These are phyloP conservation scores for Racocetra persica DNA, from an alignment of 371 early-diverging fungal species.

Conservation along the genomic window DNA sequence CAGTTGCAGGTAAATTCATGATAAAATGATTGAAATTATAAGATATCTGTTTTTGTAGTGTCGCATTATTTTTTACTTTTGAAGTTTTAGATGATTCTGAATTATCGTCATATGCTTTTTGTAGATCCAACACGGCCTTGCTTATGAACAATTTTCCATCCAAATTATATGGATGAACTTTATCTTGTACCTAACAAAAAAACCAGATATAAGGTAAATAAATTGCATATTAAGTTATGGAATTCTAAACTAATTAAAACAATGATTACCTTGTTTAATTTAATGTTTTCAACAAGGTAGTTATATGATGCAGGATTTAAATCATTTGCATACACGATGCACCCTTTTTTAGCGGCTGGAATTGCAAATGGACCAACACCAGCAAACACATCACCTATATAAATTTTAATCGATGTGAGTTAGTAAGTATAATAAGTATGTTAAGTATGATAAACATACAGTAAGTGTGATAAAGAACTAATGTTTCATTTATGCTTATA, in stretches of 20 bases:
- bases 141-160: constrained; percentile 94
- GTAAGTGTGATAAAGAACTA: background rate
- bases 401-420: constrained; percentile 41
- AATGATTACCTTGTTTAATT: constrained; percentile 77
- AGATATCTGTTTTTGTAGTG: constrained; percentile 49
- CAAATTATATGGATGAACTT: constrained; percentile 82
- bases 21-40: constrained; percentile 92
- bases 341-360: constrained; percentile 89
- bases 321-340: constrained; percentile 96
- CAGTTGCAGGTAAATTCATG: constrained; percentile 97
- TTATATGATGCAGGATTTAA: constrained; percentile 93
- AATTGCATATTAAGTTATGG: background rate
- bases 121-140: constrained; percentile 66
- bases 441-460: background rate
- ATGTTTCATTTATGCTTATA: background rate
- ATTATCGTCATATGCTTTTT: constrained; percentile 21
- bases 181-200: constrained; percentile 54
- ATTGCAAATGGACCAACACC: constrained; percentile 99
- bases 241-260: background rate
- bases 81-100: background rate
- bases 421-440: too few relatives aligned
- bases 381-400: constrained; percentile 90
- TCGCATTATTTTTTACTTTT: constrained; percentile 14
- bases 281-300: constrained; percentile 83
- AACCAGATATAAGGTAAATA: background rate